Percentiles rank a stretch among this genome's conserved stretches.
These are phyloP conservation scores for Starmerella asiatica DNA, from an alignment of 805 yeast species.

Conservation along the genomic window DNA sequence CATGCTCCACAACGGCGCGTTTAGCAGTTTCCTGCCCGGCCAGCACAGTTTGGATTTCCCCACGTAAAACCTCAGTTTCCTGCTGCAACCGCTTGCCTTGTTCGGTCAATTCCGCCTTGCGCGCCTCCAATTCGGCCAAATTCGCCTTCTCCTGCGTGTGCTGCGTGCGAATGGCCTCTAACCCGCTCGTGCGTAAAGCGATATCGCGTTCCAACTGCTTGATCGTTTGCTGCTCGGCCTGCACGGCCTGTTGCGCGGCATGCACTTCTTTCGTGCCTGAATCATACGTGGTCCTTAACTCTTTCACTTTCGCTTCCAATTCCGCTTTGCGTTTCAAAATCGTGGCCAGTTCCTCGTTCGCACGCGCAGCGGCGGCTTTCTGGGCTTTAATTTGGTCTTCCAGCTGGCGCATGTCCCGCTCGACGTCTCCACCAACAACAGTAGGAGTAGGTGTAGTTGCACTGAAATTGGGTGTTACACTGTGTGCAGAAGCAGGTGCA, in stretches of 20 bases:
- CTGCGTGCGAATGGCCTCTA: slow-evolving; percentile 20
- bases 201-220: slow-evolving; percentile 21
- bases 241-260: slow-evolving; percentile 48
- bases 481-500: background rate
- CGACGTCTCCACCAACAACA: background rate
- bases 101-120: slow-evolving; percentile 19
- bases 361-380: slow-evolving; percentile 24
- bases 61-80: slow-evolving; percentile 9
- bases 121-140: background rate
- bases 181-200: slow-evolving; percentile 20
- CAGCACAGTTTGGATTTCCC: background rate
- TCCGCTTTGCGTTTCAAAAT: slow-evolving; percentile 54
- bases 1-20: slow-evolving; percentile 6
- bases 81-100: slow-evolving; percentile 10
- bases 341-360: slow-evolving; percentile 63
- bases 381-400: slow-evolving; percentile 7
- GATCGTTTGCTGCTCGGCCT: slow-evolving; percentile 45
- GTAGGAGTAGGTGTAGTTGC: background rate
- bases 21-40: slow-evolving; percentile 5
- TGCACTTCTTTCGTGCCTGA: slow-evolving; percentile 64
- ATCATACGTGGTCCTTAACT: slow-evolving; percentile 58
- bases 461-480: background rate
- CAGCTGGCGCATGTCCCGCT: slow-evolving; percentile 22
- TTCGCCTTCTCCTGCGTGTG: slow-evolving; percentile 11
- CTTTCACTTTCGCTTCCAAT: slow-evolving; percentile 55